Base-by-base conservation (phyloP, 78 protist genomes). In the Dictyostelium intermedium region DNA sequence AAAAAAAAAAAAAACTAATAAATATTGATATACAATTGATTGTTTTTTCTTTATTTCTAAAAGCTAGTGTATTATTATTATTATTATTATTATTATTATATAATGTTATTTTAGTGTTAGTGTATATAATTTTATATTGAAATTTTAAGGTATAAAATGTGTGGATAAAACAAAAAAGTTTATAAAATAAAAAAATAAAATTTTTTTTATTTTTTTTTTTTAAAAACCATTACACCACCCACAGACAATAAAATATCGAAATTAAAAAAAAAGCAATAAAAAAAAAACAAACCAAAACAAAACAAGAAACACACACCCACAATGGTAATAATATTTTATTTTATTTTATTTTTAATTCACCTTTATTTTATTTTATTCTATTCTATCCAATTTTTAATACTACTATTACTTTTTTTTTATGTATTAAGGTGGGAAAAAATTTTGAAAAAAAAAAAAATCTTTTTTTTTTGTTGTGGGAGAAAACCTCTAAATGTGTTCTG, bases 191-290 rank as follows among this genome's bases (percentile, higher is more conserved):
- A 53, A 50, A 50, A 50, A 50, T 50, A 50, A 16, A 56, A 56
- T 5, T 56, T 56, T 56, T 50, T 16, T 50, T 50, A 16, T 50
- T 50, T 50, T 16, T 10, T 50, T 56, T 56, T 56, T 56, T 56
- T 13, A 20, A 20, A 56, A 56, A 56, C 16, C 16, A 56, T 23
- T 23, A 56, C 20, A 20, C 16, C 20, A 13, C 66, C n/a, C 66
- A 56, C 25, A 56, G 25, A 56, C n/a, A 56, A 56, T 56, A 56
- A 56, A 69, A 70, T 56, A 56, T 56, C 66, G 66, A 56, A 56
- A 70, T 70, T 70, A 70, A 70, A 70, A 70, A 70, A 70, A 70
- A 70, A 70, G 77, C 77, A 70, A 70, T 14, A 70, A 70, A 30
- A 70, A 70, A 70, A 27, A 70, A 70, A 70, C 2, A 70, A 70